Evolutionary conservation across 2,329 filamentous ascomycete genomes (phyloP), one percentile per base, ranked within the genome.

Genomic region (Monosporascus sp.): DNA sequence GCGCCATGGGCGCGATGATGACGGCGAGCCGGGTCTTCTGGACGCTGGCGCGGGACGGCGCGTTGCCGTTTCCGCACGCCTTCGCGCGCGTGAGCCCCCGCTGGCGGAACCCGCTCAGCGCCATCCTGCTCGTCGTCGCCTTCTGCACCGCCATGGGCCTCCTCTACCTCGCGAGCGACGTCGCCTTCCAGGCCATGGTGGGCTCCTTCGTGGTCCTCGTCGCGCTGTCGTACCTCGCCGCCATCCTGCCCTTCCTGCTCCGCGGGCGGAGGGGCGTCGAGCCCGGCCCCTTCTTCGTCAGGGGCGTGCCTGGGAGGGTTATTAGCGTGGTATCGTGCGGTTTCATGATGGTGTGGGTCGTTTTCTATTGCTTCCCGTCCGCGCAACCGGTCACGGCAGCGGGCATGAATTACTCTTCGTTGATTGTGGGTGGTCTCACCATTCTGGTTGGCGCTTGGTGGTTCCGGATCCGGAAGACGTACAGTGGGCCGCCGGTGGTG

Each of bases 121-220:
- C 66, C 1, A 58, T 64, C 0, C 59, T 75, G 1, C 66, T 73
- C 40, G 40, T 43, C 40, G 40, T 3, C 40, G 17, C 5, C 40
- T 43, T 43, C 40, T 19, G 19, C 0, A 83, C 83, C 0, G 65
- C 85, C 3, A 72, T 89, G 0, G 85, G 84, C 0, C 76, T 75
- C 43, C 84, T 89, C 45, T 88, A 87, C 58, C 77, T 89, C 1
- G 85, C 81, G n/a, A 83, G 76, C 55, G 78, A 75, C 1, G 85
- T 83, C 0, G 86, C 86, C 0, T 90, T 89, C 69, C 79, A 81
- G 43, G 85, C 85, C 0, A 81, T 89, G 26, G 80, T 88, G 7
- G 83, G 83, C 9, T 70, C 66, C 31, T 75, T 72, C 53, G 31
- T 57, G 8, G 44, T 58, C 20, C 51, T 61, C 31, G 54, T 53